Conservation (phyloP, 805 yeast genomes). For the Jamesozyma jinghongensis region DNA sequence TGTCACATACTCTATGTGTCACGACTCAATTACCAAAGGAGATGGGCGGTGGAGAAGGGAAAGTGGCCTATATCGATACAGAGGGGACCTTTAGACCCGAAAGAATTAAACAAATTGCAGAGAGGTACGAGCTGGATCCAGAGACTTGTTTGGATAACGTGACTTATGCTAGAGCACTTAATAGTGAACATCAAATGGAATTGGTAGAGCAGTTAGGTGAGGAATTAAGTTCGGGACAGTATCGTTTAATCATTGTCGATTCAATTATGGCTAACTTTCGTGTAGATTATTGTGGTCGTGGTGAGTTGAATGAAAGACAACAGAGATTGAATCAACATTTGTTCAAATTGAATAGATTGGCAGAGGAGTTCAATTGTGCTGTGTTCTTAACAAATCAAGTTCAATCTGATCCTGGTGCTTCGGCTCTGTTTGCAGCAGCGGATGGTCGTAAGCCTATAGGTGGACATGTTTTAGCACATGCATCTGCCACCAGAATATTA, state of each 20-base stretch:
- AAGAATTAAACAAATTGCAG: constrained; percentile 54
- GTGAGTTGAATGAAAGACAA: constrained; percentile 68
- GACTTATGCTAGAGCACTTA: constrained; percentile 66
- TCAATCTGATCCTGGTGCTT: constrained; percentile 79
- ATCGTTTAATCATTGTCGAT: constrained; percentile 52
- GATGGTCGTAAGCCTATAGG: constrained; percentile 82
- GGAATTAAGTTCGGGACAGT: constrained; percentile 59
- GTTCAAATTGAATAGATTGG: constrained; percentile 45
- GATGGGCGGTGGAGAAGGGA: constrained; percentile 76
- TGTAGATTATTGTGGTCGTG: constrained; percentile 72
- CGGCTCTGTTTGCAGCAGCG: constrained; percentile 67
- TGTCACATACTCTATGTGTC: constrained; percentile 71
- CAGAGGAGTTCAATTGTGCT: constrained; percentile 73
- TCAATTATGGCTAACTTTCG: constrained; percentile 74
- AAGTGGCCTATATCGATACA: constrained; percentile 69
- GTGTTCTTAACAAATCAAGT: constrained; percentile 71
- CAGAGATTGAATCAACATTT: constrained; percentile 57
- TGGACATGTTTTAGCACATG: constrained; percentile 75
- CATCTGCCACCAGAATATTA: constrained; percentile 67
- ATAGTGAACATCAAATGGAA: constrained; percentile 74
- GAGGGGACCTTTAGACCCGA: constrained; percentile 80
- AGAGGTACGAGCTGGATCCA: constrained; percentile 58
- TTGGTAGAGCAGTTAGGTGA: constrained; percentile 57
- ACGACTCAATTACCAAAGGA: constrained; percentile 61
- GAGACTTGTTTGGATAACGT: constrained; percentile 62